These are phyloP conservation scores for Persicaria tinctoria DNA, from an alignment of 148 eudicot species.

Conservation along the genomic window DNA sequence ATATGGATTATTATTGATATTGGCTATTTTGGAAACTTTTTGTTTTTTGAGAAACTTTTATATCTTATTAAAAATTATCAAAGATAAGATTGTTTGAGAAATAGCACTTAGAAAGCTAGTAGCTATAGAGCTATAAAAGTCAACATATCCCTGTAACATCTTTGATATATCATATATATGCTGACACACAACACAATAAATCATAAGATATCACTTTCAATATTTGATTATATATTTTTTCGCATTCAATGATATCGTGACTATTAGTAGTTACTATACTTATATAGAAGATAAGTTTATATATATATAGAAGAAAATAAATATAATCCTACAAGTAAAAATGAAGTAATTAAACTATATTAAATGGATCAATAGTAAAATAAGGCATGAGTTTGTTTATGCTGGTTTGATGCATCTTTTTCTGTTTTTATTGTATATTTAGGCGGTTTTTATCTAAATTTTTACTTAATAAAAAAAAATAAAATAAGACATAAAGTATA, in stretches of 20 bases:
- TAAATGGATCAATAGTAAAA: too few species aligned
- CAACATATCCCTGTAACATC: not conserved
- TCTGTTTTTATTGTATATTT: too few species aligned
- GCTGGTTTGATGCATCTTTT: too few species aligned
- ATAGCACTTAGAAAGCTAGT: not conserved
- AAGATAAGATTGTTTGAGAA: not conserved
- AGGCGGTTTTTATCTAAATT: too few species aligned
- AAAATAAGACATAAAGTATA: too few species aligned
- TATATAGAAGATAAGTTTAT: too few species aligned
- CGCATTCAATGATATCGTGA: not conserved
- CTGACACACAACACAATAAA: not conserved
- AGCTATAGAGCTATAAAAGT: not conserved
- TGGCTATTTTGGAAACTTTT: not conserved
- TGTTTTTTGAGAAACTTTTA: not conserved
- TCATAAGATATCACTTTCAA: slow-evolving; percentile 3
- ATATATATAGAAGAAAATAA: too few species aligned
- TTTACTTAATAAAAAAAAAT: too few species aligned
- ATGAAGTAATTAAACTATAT: too few species aligned
- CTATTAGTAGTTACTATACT: not conserved
- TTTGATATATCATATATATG: not conserved
- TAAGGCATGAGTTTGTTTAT: too few species aligned
- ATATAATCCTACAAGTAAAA: too few species aligned
- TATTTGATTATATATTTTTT: not conserved
- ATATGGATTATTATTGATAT: not conserved
- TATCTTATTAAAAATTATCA: not conserved